Evolutionary conservation across 805 yeast genomes (phyloP).

Genomic region (Kodamaea sagamina): DNA sequence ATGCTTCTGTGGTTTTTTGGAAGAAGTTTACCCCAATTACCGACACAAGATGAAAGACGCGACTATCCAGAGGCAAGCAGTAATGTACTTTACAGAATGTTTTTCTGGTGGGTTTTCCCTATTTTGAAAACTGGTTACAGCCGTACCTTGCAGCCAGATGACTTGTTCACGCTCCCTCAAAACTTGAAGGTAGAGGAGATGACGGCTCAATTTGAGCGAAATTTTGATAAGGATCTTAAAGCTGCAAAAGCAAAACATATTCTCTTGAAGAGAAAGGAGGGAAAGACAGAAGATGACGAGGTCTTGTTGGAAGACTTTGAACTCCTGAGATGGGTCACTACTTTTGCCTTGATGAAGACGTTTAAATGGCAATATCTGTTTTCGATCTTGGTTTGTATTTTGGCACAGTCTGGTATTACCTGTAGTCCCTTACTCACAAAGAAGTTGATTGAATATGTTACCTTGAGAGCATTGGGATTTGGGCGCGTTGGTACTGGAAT

Average conservation of each 20-base stretch:
- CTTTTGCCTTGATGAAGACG: constrained; percentile 26
- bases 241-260: constrained; percentile 22
- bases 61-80: constrained; percentile 45
- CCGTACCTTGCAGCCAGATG: constrained; percentile 66
- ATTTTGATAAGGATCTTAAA: constrained; percentile 16
- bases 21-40: constrained; percentile 50
- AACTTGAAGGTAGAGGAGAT: constrained; percentile 31
- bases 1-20: constrained; percentile 32
- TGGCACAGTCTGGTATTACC: constrained; percentile 30
- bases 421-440: constrained; percentile 39
- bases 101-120: constrained; percentile 66
- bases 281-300: constrained; percentile 14
- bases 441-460: constrained; percentile 39
- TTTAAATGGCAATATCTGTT: constrained; percentile 30
- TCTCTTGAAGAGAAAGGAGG: constrained; percentile 25
- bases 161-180: constrained; percentile 39
- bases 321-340: constrained; percentile 10
- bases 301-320: constrained; percentile 5
- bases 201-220: constrained; percentile 28
- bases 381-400: constrained; percentile 22
- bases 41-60: constrained; percentile 50
- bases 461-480: constrained; percentile 19
- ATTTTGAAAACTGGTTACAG: constrained; percentile 66
- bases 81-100: constrained; percentile 37
- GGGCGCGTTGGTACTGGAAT: constrained; percentile 37